These are phyloP conservation scores for Phaffia tasmanica DNA, from an alignment of 768 basidiomycete genomes.

Conservation along the genomic window DNA sequence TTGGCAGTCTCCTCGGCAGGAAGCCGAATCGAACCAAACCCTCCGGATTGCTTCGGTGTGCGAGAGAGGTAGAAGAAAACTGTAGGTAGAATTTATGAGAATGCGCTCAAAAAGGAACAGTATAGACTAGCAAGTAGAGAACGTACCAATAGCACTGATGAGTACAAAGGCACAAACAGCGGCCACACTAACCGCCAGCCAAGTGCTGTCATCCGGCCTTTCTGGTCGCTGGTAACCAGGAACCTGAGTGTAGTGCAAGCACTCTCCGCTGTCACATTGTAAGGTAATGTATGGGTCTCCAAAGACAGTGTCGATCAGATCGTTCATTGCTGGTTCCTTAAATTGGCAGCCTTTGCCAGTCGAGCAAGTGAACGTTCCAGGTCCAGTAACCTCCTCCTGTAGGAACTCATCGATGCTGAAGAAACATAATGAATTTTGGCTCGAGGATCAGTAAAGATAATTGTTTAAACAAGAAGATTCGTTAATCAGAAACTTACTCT, in stretches of 20 bases:
- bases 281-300: constrained; percentile 84
- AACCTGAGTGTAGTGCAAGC: constrained; percentile 82
- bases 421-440: background rate
- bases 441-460: background rate
- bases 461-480: background rate
- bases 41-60: constrained; percentile 49
- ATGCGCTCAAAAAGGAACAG: constrained; percentile 21
- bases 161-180: constrained; percentile 66
- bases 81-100: constrained; percentile 27
- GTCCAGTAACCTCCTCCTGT: constrained; percentile 76
- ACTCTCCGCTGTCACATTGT: constrained; percentile 79
- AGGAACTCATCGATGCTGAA: constrained; percentile 84
- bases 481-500: constrained; percentile 10
- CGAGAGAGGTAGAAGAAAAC: constrained; percentile 89
- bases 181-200: constrained; percentile 75
- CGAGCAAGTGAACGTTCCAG: constrained; percentile 71
- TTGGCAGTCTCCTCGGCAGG: constrained; percentile 70
- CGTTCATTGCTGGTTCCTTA: constrained; percentile 94
- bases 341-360: constrained; percentile 68
- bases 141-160: constrained; percentile 16
- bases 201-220: constrained; percentile 68
- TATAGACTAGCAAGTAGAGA: background rate
- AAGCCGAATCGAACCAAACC: constrained; percentile 42
- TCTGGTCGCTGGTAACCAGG: constrained; percentile 82
- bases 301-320: constrained; percentile 83